Conservation (phyloP, 2,329 filamentous ascomycete species). For the Bipolaris bicolor region DNA sequence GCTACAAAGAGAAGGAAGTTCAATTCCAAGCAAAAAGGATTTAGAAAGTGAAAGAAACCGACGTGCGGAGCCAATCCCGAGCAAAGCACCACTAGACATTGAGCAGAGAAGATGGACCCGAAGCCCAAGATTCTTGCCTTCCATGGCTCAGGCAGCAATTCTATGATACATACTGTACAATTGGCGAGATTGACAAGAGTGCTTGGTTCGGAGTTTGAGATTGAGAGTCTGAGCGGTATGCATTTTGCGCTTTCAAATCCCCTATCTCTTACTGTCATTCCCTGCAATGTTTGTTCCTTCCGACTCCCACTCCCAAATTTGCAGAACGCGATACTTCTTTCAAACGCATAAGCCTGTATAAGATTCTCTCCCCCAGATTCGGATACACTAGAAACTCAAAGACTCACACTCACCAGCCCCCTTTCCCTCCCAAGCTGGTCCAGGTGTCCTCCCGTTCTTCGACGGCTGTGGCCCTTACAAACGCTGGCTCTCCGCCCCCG, state of each 20-base stretch:
- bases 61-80: neutral
- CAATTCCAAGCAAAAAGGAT: neutral
- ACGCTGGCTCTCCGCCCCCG: conserved; percentile 36
- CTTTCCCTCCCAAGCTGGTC: conserved; percentile 42
- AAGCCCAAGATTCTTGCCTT: conserved; percentile 46
- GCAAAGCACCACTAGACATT: neutral
- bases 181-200: conserved; percentile 37
- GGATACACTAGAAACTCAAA: conserved; percentile 5
- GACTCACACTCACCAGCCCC: conserved; percentile 27
- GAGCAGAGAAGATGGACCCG: neutral
- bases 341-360: no score
- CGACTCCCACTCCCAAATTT: neutral
- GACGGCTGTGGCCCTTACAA: conserved; percentile 47
- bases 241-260: neutral
- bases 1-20: neutral
- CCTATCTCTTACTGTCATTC: neutral
- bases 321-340: no score
- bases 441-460: conserved; percentile 48
- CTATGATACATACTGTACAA: conserved; percentile 42
- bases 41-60: neutral
- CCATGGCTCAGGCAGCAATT: conserved; percentile 46
- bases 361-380: no score
- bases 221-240: conserved; percentile 36
- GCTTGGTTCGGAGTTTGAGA: conserved; percentile 32
- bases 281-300: neutral